A percentile compares a stretch with the other conserved stretches of the same genome.
These are phyloP conservation scores for Podospora bellae-mahoneyi DNA, from an alignment of 495 filamentous ascomycete genomes.

Conservation along the genomic window DNA sequence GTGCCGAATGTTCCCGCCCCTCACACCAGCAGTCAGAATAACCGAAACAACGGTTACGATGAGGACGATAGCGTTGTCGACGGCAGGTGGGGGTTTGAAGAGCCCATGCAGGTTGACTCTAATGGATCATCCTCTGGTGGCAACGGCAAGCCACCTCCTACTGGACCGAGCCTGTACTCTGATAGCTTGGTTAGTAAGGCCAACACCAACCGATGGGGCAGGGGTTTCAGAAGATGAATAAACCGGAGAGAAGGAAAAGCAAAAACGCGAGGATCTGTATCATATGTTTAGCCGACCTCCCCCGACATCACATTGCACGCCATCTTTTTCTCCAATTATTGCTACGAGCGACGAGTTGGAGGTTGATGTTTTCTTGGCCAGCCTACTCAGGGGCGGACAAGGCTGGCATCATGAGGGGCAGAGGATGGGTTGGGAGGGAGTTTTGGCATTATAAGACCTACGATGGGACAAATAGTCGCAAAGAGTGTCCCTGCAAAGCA, in stretches of 20 bases:
- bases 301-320: background rate
- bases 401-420: background rate
- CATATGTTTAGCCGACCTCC: background rate
- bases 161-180: constrained; percentile 16
- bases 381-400: background rate
- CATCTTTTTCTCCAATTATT: background rate
- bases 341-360: background rate
- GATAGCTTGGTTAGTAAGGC: constrained; percentile 12
- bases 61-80: constrained; percentile 17
- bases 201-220: constrained; percentile 19
- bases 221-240: constrained; percentile 11
- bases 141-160: constrained; percentile 5
- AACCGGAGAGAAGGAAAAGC: background rate
- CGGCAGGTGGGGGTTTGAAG: constrained; percentile 21
- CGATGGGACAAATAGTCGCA: background rate
- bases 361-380: background rate
- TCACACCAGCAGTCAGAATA: background rate
- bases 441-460: background rate
- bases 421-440: background rate
- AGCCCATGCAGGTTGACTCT: constrained; percentile 3
- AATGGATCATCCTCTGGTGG: background rate
- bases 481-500: background rate
- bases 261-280: background rate
- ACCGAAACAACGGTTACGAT: background rate
- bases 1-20: constrained; percentile 28